phyloP scores from a whole-genome alignment of 139 green algal genomes.

The Volvox africanus region DNA sequence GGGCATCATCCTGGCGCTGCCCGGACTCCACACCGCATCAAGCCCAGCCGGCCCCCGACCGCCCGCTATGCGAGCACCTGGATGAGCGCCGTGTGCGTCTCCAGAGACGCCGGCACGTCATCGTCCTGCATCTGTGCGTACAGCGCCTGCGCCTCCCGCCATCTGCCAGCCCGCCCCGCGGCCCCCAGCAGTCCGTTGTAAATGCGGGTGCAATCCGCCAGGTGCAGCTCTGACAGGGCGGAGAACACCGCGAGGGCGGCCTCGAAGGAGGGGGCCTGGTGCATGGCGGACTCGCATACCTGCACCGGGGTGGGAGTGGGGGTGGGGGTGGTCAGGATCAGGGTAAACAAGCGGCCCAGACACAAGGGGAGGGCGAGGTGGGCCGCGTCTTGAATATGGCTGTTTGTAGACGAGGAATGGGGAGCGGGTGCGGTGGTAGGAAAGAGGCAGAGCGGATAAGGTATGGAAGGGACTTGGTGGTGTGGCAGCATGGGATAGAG shows the following conservation, averaged over 20 bases:
- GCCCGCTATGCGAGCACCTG: not conserved
- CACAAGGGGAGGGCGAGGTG: too few species aligned
- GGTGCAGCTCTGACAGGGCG: not conserved
- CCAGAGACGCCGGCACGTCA: conserved; percentile 30
- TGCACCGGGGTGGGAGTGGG: too few species aligned
- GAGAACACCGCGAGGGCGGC: conserved; percentile 27
- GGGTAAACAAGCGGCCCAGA: too few species aligned
- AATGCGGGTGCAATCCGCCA: conserved; percentile 36
- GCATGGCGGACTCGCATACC: conserved; percentile 51
- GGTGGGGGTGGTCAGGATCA: too few species aligned
- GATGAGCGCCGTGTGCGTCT: conserved; percentile 56
- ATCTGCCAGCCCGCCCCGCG: conserved; percentile 41
- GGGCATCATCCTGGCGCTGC: too few species aligned
- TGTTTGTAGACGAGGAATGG: too few species aligned
- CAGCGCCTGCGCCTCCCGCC: conserved; percentile 44
- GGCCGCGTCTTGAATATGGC: too few species aligned
- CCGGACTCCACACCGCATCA: too few species aligned
- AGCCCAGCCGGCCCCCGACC: not conserved
- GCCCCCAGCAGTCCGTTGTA: conserved; percentile 60
- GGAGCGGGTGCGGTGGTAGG: too few species aligned
- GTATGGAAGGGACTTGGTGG: too few species aligned
- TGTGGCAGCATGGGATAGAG: too few species aligned
- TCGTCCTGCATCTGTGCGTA: conserved; percentile 50
- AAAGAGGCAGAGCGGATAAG: too few species aligned
- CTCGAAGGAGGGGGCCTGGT: conserved; percentile 36